Evolutionary conservation across 208 protist genomes (phyloP), one percentile per base, ranked within the genome.

Genomic region (Acanthamoeba castellanii): DNA sequence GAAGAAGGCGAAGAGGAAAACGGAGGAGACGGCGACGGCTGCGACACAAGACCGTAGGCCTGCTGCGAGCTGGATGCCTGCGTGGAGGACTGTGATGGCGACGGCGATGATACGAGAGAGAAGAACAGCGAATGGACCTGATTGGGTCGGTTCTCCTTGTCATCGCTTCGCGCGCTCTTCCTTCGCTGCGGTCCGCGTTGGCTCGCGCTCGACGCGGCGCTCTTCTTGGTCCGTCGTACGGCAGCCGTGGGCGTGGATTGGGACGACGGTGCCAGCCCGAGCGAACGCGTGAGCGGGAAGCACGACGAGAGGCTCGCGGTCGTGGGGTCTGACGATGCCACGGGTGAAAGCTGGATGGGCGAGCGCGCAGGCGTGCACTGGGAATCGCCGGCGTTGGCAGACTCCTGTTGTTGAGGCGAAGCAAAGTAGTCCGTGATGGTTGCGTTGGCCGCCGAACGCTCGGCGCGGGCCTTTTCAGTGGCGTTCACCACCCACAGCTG

Each of bases 71-170:
- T 0, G 16, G 37, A 50, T 8, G n/a, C 6, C 34, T 1, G 4
- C 0, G 14, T 8, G 14, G 50, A 55, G 9, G 64, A 70, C 8
- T 13, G 14, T 14, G 64, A 70, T 30, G 64, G 14, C 72, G 64
- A 70, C 1, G 64, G 14, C 72, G 72, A 81, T 27, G 72, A 8
- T 3, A 47, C 34, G 30, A 47, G 34, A 27, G 34, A 47, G 72
- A 81, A 81, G 34, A 47, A 50, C 9, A 81, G 37, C 7, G 72
- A 81, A 8, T 42, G 9, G 34, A 81, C 42, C 22, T 64, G 57
- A 37, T 84, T 84, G 45, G 76, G 27, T 34, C 78, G 78, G 50
- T 87, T 87, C 32, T 87, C 78, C 50, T 87, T 87, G 32, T 57
- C 45, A 9, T 57, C 78, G 27, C n/a, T 8, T 7, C 16, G 37